phyloP scores from a whole-genome alignment of 2,329 filamentous ascomycete genomes.

The Plectosphaerella plurivora region DNA sequence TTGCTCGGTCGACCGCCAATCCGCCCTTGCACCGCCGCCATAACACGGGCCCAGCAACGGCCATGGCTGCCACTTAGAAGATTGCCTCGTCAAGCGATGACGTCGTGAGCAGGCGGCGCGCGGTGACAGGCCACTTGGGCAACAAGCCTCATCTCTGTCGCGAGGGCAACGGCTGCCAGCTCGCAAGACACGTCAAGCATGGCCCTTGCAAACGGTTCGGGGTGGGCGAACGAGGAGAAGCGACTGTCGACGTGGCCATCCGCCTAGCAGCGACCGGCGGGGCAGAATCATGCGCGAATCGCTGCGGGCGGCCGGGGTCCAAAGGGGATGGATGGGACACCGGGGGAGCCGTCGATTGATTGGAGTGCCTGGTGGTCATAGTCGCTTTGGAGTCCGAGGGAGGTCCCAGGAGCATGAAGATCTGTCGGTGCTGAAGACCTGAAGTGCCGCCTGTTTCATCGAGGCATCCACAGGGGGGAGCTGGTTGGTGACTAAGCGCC shows the following conservation, averaged over 20 bases:
- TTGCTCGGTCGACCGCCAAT: neutral
- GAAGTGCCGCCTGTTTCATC: neutral
- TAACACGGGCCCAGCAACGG: neutral
- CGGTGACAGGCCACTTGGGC: neutral
- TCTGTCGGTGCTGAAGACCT: neutral
- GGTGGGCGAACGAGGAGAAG: neutral
- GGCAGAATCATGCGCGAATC: neutral
- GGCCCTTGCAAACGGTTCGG: neutral
- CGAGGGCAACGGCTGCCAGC: neutral
- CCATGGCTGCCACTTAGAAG: neutral
- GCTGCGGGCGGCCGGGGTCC: too few relatives aligned
- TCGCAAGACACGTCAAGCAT: neutral
- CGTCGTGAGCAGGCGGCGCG: neutral
- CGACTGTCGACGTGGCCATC: neutral
- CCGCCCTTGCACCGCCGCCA: neutral
- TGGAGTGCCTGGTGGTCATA: neutral
- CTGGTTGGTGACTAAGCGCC: neutral
- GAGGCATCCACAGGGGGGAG: neutral
- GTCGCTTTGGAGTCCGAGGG: neutral
- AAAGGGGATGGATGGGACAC: too few relatives aligned
- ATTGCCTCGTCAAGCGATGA: neutral
- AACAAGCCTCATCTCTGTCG: constrained; percentile 2
- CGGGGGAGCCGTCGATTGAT: too few relatives aligned
- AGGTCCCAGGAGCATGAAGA: neutral
- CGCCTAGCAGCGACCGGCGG: neutral